Evolutionary conservation across 2,329 filamentous ascomycete species (phyloP).

Genomic region (Claviceps monticola): DNA sequence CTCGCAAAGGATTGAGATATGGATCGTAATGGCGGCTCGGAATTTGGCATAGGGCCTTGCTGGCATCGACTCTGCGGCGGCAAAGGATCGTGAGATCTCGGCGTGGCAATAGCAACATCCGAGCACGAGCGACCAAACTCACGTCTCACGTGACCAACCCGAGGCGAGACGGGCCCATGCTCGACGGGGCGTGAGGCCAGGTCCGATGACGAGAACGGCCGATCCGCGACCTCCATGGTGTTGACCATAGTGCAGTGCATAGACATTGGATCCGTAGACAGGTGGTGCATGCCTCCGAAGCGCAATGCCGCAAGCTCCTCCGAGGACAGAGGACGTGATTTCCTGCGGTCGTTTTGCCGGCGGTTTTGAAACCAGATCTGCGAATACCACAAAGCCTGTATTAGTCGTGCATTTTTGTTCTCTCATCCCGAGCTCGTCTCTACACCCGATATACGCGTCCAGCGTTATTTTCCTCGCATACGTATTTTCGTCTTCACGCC

Average conservation of each 20-base stretch:
- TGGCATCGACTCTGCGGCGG: constrained; percentile 13
- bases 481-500: not conserved
- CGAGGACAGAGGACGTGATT: constrained; percentile 67
- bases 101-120: constrained; percentile 14
- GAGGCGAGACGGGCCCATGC: constrained; percentile 13
- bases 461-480: not conserved
- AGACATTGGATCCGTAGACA: constrained; percentile 31
- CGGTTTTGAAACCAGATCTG: constrained; percentile 98
- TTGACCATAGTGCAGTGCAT: constrained; percentile 14
- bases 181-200: constrained; percentile 13
- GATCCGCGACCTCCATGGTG: constrained; percentile 10
- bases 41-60: constrained; percentile 15
- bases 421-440: not conserved
- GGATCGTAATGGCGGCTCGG: constrained; percentile 14
- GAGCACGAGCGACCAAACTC: constrained; percentile 7
- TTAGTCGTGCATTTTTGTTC: not conserved
- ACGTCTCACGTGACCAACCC: constrained; percentile 3
- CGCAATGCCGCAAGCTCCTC: constrained; percentile 57
- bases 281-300: constrained; percentile 38
- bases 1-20: constrained; percentile 26
- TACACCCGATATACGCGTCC: not conserved
- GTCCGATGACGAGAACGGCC: constrained; percentile 15
- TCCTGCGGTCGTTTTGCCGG: constrained; percentile 81
- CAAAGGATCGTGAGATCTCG: constrained; percentile 6
- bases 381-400: not conserved